Percentiles rank a stretch among this genome's conserved stretches.
These are phyloP conservation scores for Silene conica DNA, from an alignment of 148 eudicot genomes.

Conservation along the genomic window DNA sequence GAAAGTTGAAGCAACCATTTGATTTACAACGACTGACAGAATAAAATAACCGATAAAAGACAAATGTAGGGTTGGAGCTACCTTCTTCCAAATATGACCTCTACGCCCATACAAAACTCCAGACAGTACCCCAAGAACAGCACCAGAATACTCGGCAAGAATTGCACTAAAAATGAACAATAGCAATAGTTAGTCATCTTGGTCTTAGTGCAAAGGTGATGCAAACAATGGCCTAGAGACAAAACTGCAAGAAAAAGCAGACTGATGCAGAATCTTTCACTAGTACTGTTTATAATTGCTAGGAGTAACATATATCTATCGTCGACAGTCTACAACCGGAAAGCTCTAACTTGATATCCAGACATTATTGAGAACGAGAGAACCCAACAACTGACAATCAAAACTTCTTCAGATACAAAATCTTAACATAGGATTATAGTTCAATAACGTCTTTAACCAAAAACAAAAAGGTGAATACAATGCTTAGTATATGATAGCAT, in stretches of 20 bases:
- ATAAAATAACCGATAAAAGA: background rate
- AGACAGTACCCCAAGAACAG: slow-evolving; percentile 92
- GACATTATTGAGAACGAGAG: background rate
- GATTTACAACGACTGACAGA: background rate
- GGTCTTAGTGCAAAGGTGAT: slow-evolving; percentile 2
- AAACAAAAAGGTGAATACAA: background rate
- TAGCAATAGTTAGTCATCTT: slow-evolving; percentile 11
- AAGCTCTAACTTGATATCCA: background rate
- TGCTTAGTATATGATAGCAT: slow-evolving; percentile 14
- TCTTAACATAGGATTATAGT: background rate
- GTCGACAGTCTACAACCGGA: background rate
- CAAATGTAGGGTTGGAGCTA: slow-evolving; percentile 23
- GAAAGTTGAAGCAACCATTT: background rate
- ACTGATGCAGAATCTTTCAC: too few species aligned
- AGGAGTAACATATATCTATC: background rate
- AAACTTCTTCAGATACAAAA: background rate
- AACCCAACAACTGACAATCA: background rate
- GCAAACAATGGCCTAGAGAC: slow-evolving; percentile 7
- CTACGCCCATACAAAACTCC: slow-evolving; percentile 73
- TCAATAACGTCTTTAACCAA: background rate
- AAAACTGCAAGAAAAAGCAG: background rate
- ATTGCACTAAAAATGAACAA: slow-evolving; percentile 55
- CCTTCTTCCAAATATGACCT: slow-evolving; percentile 90
- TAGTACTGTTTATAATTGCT: background rate
- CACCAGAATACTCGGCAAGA: slow-evolving; percentile 94